Evolutionary conservation across 768 basidiomycete species (phyloP).

Genomic region (Suillus plorans): DNA sequence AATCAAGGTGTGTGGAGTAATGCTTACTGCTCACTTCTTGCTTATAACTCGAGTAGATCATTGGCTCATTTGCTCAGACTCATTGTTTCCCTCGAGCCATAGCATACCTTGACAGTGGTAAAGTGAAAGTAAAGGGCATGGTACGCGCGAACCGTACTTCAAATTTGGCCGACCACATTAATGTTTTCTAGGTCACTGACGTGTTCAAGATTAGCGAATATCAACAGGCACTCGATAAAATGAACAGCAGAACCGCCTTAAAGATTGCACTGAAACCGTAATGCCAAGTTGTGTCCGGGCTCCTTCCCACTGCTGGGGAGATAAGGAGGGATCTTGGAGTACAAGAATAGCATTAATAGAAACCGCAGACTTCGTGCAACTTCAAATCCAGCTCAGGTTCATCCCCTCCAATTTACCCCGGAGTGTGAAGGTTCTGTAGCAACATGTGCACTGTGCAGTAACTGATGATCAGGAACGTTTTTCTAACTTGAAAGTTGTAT

Average conservation of each 20-base stretch:
- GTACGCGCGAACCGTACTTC: constrained; percentile 25
- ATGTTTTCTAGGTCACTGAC: constrained; percentile 47
- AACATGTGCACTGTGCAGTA: too few relatives aligned
- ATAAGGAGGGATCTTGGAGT: too few relatives aligned
- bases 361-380: too few relatives aligned
- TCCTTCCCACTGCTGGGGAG: too few relatives aligned
- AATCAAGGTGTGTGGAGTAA: constrained; percentile 35
- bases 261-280: constrained; percentile 53
- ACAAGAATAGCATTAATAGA: too few relatives aligned
- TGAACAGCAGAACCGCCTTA: constrained; percentile 55
- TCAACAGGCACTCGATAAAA: constrained; percentile 64
- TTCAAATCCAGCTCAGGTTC: too few relatives aligned
- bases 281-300: constrained; percentile 2
- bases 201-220: constrained; percentile 58
- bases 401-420: too few relatives aligned
- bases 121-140: constrained; percentile 52
- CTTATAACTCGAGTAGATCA: constrained; percentile 35
- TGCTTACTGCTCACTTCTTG: background rate
- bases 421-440: too few relatives aligned
- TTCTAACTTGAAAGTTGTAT: too few relatives aligned
- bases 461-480: too few relatives aligned
- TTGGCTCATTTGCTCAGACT: constrained; percentile 58
- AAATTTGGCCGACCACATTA: background rate
- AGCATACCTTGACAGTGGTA: constrained; percentile 54
- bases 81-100: constrained; percentile 60